A percentile compares a stretch with the other conserved stretches of the same genome.
Conservation (phyloP, 495 filamentous ascomycete genomes). For the Parathielavia appendiculata region DNA sequence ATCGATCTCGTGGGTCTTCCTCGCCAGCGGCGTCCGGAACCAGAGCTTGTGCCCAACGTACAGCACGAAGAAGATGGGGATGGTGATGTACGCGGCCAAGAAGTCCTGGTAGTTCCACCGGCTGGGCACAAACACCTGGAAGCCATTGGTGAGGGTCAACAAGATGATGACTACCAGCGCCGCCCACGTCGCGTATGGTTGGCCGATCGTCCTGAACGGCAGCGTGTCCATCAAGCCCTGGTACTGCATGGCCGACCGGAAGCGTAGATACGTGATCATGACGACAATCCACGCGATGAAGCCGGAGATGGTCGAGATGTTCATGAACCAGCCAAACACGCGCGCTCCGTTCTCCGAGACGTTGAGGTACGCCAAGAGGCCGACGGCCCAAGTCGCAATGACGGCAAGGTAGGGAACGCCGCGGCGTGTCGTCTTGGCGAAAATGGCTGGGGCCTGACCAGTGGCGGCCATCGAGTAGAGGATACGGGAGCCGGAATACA, state of each 20-base stretch:
- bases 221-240: constrained; percentile 36
- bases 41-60: constrained; percentile 41
- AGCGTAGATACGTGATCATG: constrained; percentile 45
- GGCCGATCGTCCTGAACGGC: constrained; percentile 37
- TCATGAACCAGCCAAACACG: constrained; percentile 58
- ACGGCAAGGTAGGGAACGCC: constrained; percentile 63
- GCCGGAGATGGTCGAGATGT: constrained; percentile 46
- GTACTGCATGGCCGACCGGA: constrained; percentile 40
- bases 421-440: constrained; percentile 47
- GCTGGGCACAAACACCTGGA: constrained; percentile 39
- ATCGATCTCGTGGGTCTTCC: constrained; percentile 36
- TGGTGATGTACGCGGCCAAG: constrained; percentile 46
- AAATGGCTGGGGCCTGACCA: constrained; percentile 57
- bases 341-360: constrained; percentile 48
- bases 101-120: constrained; percentile 37
- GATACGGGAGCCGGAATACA: constrained; percentile 77
- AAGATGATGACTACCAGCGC: constrained; percentile 35
- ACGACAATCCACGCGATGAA: constrained; percentile 49
- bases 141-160: constrained; percentile 46
- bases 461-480: constrained; percentile 62
- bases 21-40: constrained; percentile 30
- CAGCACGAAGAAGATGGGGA: constrained; percentile 40
- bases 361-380: constrained; percentile 60
- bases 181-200: constrained; percentile 41
- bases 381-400: constrained; percentile 48